These are phyloP conservation scores for Melaleuca quinquenervia DNA, from an alignment of 345 rosid species.

Conservation along the genomic window DNA sequence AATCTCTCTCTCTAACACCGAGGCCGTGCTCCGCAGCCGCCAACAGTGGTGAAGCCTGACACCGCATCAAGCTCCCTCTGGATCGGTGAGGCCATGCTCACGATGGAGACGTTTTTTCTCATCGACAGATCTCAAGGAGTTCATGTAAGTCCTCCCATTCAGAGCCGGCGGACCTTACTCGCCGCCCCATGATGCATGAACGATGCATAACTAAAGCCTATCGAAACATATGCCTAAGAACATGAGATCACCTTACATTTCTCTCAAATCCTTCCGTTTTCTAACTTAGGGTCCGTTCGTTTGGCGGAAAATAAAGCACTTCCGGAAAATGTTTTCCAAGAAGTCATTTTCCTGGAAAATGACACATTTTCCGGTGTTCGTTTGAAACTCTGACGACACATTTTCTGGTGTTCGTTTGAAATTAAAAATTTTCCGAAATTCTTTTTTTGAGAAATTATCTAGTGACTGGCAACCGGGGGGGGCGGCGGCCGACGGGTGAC, in stretches of 20 bases:
- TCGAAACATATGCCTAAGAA: background rate
- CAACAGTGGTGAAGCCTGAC: background rate
- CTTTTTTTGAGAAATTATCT: no score
- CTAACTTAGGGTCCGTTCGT: no score
- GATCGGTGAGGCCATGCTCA: background rate
- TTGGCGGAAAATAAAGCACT: no score
- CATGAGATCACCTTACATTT: background rate
- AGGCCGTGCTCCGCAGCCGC: background rate
- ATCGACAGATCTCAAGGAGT: background rate
- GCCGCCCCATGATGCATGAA: background rate
- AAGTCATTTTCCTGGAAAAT: no score
- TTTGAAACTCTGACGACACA: no score
- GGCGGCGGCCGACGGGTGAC: no score
- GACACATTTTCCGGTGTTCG: no score
- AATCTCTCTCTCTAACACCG: background rate
- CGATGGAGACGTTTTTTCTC: background rate
- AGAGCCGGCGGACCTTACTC: background rate
- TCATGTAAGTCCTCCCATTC: background rate
- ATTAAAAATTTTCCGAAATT: no score
- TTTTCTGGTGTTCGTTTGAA: no score
- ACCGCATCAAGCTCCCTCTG: background rate
- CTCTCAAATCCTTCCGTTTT: background rate
- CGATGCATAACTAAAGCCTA: background rate
- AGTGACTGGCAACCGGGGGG: no score
- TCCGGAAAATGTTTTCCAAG: no score